These are phyloP conservation scores for Bombardia bombarda DNA, from an alignment of 495 filamentous ascomycete species.

Conservation along the genomic window DNA sequence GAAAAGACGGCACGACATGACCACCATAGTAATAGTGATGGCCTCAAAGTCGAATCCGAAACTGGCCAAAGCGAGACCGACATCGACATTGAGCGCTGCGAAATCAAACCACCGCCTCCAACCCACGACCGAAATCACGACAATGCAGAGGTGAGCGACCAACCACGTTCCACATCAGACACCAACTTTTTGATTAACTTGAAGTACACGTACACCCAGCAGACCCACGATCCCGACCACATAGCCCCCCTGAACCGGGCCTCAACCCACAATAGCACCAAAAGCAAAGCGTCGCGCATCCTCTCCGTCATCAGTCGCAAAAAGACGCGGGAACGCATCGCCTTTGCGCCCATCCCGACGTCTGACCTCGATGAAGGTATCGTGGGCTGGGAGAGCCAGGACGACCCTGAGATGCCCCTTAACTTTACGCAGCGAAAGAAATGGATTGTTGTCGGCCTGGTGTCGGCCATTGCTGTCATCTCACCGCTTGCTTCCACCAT, in stretches of 20 bases:
- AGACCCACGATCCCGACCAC: slow-evolving; percentile 1
- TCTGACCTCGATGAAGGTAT: slow-evolving; percentile 38
- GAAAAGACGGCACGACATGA: no score
- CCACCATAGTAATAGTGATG: no score
- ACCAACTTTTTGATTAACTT: no score
- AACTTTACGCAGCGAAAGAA: slow-evolving; percentile 58
- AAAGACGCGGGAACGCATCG: slow-evolving; percentile 16
- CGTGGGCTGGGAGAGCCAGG: slow-evolving; percentile 52
- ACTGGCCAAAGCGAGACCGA: slow-evolving; percentile 11
- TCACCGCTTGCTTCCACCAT: slow-evolving; percentile 59
- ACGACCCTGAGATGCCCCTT: slow-evolving; percentile 65
- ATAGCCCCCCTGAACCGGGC: slow-evolving; percentile 8
- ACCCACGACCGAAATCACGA: background rate
- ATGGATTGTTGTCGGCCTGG: slow-evolving; percentile 55
- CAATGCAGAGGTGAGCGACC: no score
- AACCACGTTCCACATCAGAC: no score
- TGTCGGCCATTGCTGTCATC: slow-evolving; percentile 47
- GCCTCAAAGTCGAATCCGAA: no score
- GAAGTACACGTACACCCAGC: background rate
- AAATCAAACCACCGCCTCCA: background rate
- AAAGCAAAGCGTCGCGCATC: slow-evolving; percentile 14
- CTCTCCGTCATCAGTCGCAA: slow-evolving; percentile 9
- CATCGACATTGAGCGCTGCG: slow-evolving; percentile 11
- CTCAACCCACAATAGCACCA: slow-evolving; percentile 12
- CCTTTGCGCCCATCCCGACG: slow-evolving; percentile 25